Base-by-base conservation (phyloP, 2,329 filamentous ascomycete genomes). In the Paramyrothecium roridum region DNA sequence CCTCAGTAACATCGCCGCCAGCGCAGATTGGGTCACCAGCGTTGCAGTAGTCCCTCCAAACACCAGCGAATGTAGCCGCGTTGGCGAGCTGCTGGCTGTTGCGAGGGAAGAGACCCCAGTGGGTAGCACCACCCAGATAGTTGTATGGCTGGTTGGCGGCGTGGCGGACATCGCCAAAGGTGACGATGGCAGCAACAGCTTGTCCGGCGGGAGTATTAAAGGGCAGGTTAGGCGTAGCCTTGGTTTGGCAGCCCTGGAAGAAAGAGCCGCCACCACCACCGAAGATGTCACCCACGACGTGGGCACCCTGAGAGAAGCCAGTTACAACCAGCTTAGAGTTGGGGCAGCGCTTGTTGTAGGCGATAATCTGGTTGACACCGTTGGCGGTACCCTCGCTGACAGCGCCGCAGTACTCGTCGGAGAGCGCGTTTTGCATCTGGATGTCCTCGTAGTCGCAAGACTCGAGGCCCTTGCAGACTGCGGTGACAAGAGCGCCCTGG, bases 251-350 rank as follows among this genome's bases (percentile, higher is more conserved):
- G 17, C 57, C 65, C 22, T 71, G 56, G 50, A 70, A 71, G 55
- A 69, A 70, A 8, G 58, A 63, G 19, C 71, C 71, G 20, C 70
- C 70, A 12, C 69, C 69, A 11, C 68, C 67, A 46, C 67, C 69
- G 7, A 73, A 58, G 23, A 75, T 64, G 56, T 73, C 73, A 20
- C 47, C 71, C 66, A 72, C 58, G 13, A 77, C 65, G 2, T 75
- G 72, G 2, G 65, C 69, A 49, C 74, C 75, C 56, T 77, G 71
- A 2, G 70, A 74, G 58, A 74, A 77, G 0, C 75, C 75, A 56
- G 70, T 72, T 30, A 77, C 52, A 8, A 77, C 72, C 13, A 78
- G 67, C 56, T 70, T 73, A 21, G 72, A 57, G 40, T 73, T 57
- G 17, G 75, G 74, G 54, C 74, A 78, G 17, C 64, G 63, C 59